A percentile compares a stretch with the other conserved stretches of the same genome.
Evolutionary conservation across 176 grass and related monocot species (phyloP).

Genomic region (Oryza brachyantha): DNA sequence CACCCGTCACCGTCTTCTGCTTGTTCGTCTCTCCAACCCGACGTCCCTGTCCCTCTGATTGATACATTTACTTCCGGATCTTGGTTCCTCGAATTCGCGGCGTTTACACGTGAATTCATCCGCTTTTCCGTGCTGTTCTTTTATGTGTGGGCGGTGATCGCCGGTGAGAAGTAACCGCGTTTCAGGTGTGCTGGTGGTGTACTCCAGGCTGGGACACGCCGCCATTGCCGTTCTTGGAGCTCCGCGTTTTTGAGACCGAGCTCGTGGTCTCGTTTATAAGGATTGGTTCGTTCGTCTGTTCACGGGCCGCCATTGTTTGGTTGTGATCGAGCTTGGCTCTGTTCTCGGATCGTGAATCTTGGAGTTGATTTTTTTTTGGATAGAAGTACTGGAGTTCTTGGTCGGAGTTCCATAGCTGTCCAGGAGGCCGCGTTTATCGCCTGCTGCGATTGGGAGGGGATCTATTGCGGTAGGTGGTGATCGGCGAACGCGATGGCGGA

Average conservation of each 20-base stretch:
- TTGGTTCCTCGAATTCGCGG: slow-evolving; percentile 8
- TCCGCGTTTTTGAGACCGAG: neutral
- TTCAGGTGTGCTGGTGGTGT: neutral
- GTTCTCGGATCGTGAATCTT: neutral
- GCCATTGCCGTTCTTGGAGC: slow-evolving; percentile 10
- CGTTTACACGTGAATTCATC: slow-evolving; percentile 10
- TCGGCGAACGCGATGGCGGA: neutral
- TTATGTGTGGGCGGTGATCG: neutral
- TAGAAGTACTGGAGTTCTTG: neutral
- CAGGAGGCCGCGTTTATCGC: neutral
- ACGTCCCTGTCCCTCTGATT: slow-evolving; percentile 10
- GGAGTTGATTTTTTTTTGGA: too few relatives aligned
- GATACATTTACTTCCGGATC: neutral
- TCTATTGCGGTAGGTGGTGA: neutral
- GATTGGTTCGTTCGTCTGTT: neutral
- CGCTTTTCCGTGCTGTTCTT: neutral
- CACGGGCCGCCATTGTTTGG: neutral
- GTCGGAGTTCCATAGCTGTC: neutral
- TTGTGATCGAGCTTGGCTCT: neutral
- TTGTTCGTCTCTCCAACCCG: neutral
- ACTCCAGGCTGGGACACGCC: neutral
- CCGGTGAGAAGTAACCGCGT: slow-evolving; percentile 29
- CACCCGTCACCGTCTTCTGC: neutral
- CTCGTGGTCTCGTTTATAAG: neutral
- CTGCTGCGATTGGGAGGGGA: neutral